These are phyloP conservation scores for Pleurotus ostreatus DNA, from an alignment of 768 basidiomycete genomes.

Conservation along the genomic window DNA sequence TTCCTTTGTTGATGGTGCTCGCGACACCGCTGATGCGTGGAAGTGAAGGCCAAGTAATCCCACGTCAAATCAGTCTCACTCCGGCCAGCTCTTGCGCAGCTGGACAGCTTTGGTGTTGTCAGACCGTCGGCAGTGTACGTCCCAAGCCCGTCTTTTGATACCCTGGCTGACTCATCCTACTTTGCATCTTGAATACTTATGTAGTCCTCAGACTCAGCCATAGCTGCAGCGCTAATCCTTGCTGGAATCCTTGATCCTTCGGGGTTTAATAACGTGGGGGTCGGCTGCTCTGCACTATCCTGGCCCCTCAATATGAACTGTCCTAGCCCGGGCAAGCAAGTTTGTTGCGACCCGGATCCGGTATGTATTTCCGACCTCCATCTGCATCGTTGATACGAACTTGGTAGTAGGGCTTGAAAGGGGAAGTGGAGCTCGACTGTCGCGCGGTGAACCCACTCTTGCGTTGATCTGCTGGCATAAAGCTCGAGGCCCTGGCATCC, in stretches of 20 bases:
- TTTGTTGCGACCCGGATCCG: background rate
- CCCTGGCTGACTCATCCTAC: background rate
- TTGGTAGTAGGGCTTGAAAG: too few relatives aligned
- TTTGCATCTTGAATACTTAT: too few relatives aligned
- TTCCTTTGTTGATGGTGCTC: too few relatives aligned
- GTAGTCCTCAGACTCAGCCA: too few relatives aligned
- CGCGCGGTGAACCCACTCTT: too few relatives aligned
- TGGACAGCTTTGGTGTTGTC: background rate
- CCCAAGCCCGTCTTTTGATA: background rate
- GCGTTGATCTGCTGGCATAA: too few relatives aligned
- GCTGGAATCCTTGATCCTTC: background rate
- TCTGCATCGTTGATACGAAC: too few relatives aligned
- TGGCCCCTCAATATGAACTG: background rate
- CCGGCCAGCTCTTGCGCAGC: background rate
- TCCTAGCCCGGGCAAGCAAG: background rate
- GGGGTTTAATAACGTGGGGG: background rate
- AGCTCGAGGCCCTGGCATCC: too few relatives aligned
- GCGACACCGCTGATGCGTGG: too few relatives aligned
- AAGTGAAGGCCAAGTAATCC: too few relatives aligned
- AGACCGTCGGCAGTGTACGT: background rate
- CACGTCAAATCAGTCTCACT: background rate
- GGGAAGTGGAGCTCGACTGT: too few relatives aligned
- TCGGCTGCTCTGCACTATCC: background rate
- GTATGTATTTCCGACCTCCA: background rate
- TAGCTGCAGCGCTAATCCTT: background rate